These are phyloP conservation scores for Quercus wislizeni DNA, from an alignment of 306 rosid species.

Conservation along the genomic window DNA sequence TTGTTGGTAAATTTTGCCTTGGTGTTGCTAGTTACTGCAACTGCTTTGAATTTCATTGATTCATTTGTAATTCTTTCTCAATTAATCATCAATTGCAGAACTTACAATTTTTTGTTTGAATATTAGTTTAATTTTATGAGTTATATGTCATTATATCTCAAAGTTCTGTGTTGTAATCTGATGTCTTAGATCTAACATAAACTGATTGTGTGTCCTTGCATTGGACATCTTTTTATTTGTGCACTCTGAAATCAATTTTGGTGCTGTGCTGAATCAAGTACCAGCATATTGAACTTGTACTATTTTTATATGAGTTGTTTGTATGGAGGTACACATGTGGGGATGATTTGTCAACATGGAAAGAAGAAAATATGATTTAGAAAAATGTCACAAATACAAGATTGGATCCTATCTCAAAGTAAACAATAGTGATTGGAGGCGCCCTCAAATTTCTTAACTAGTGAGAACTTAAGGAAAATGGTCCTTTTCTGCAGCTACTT, in stretches of 20 bases:
- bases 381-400: not conserved
- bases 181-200: not conserved
- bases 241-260: not conserved
- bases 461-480: not conserved
- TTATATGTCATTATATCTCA: too few relatives aligned
- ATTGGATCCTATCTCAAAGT: not conserved
- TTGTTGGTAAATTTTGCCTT: not conserved
- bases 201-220: not conserved
- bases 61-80: not conserved
- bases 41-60: not conserved
- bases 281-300: not conserved
- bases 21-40: too few relatives aligned
- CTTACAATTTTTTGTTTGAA: not conserved
- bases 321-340: too few relatives aligned
- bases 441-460: not conserved
- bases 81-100: not conserved
- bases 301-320: not conserved
- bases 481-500: not conserved
- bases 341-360: too few relatives aligned
- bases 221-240: not conserved
- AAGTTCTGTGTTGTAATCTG: too few relatives aligned
- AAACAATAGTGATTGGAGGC: not conserved
- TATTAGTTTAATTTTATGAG: not conserved
- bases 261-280: not conserved
- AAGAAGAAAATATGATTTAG: not conserved